A percentile compares a stretch with the other conserved stretches of the same genome.
Conservation (phyloP, 1,139 yeast genomes). For the Candida labiduridarum region DNA sequence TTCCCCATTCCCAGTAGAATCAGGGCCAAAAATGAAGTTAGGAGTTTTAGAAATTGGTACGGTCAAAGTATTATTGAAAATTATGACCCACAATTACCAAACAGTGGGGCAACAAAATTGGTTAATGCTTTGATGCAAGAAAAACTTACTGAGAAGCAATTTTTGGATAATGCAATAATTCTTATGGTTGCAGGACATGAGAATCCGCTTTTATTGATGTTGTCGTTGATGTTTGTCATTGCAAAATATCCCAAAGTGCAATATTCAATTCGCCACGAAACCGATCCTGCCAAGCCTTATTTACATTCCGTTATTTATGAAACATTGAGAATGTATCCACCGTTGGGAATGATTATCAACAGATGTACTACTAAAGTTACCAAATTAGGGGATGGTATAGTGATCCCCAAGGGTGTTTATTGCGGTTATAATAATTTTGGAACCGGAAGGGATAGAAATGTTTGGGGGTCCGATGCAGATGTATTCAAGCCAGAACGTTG, state of each 20-base stretch:
- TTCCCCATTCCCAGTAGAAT: constrained; percentile 53
- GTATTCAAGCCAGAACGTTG: constrained; percentile 58
- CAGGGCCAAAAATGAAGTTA: constrained; percentile 47
- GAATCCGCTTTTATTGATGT: constrained; percentile 57
- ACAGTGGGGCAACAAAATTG: constrained; percentile 32
- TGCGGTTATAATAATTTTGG: constrained; percentile 63
- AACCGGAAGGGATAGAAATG: constrained; percentile 50
- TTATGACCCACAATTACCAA: neutral
- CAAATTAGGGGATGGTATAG: constrained; percentile 40
- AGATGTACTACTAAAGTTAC: constrained; percentile 43
- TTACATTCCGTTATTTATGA: constrained; percentile 47
- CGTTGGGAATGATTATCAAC: constrained; percentile 60
- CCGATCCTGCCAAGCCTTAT: constrained; percentile 16
- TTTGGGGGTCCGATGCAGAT: constrained; percentile 56
- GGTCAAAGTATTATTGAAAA: constrained; percentile 23
- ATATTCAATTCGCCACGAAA: constrained; percentile 32
- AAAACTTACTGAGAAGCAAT: constrained; percentile 45
- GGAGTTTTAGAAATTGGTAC: constrained; percentile 39
- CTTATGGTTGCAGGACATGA: constrained; percentile 66
- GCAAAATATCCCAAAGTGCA: constrained; percentile 46
- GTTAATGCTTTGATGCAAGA: constrained; percentile 39
- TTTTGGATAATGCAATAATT: constrained; percentile 59
- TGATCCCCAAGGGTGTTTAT: constrained; percentile 54
- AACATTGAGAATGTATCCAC: constrained; percentile 56
- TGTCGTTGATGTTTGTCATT: constrained; percentile 50